Evolutionary conservation across 495 filamentous ascomycete genomes (phyloP).

Genomic region (Penicillium simplicissimum): DNA sequence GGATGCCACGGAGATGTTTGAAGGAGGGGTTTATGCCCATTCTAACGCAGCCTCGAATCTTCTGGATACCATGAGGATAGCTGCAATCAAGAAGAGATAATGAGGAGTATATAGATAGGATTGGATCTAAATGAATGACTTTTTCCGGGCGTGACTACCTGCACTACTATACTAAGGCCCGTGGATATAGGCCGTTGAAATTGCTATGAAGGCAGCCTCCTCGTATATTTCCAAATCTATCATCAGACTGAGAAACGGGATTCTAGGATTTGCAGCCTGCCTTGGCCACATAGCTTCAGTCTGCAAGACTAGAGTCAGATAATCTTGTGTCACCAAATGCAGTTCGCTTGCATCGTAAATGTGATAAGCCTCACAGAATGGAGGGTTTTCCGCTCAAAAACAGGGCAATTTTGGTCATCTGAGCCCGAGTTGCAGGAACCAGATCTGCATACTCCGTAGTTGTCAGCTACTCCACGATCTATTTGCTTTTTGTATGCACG

Average conservation of each 20-base stretch:
- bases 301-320: background rate
- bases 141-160: background rate
- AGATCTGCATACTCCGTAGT: background rate
- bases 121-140: background rate
- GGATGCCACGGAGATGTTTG: slow-evolving; percentile 95
- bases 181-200: background rate
- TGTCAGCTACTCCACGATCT: background rate
- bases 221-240: background rate
- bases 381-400: background rate
- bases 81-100: slow-evolving; percentile 57
- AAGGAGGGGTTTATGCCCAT: slow-evolving; percentile 93
- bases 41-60: slow-evolving; percentile 94
- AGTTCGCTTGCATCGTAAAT: background rate
- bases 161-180: background rate
- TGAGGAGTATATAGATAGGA: background rate
- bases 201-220: background rate
- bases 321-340: background rate
- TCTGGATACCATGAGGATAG: slow-evolving; percentile 90
- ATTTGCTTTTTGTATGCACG: slow-evolving; percentile 1
- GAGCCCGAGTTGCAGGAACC: background rate
- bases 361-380: background rate
- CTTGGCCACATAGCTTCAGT: background rate
- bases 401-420: background rate
- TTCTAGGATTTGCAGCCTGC: background rate
- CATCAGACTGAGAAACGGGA: background rate